Conservation (phyloP, 176 grass and related monocot genomes). For the Cenchrus americanus region DNA sequence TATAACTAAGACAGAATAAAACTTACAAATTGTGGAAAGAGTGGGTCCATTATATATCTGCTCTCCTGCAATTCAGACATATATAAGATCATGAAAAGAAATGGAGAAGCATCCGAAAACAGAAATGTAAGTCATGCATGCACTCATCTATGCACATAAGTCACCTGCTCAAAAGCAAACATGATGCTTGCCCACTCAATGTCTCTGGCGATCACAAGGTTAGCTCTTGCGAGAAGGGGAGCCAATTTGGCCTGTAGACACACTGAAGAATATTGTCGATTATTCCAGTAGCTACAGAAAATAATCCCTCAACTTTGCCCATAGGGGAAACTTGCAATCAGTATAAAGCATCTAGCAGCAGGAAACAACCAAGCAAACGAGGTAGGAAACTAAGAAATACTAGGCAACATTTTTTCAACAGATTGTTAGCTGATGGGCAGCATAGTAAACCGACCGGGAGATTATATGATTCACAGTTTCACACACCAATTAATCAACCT, state of each 20-base stretch:
- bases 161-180: constrained; percentile 96
- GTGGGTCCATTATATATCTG: constrained; percentile 89
- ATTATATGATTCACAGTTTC: not conserved
- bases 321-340: not conserved
- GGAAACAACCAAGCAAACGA: not conserved
- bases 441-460: not conserved
- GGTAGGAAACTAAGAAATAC: not conserved
- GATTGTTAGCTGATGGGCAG: not conserved
- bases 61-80: constrained; percentile 72
- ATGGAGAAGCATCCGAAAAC: constrained; percentile 16
- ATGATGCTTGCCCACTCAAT: constrained; percentile 94
- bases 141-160: constrained; percentile 29
- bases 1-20: not conserved
- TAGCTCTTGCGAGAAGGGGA: constrained; percentile 72
- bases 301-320: not conserved
- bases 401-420: not conserved
- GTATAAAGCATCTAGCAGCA: constrained; percentile 6
- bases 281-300: constrained; percentile 16
- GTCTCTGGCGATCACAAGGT: constrained; percentile 88
- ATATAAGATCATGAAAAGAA: constrained; percentile 23
- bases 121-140: not conserved
- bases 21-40: constrained; percentile 72
- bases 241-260: constrained; percentile 62
- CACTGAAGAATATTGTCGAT: not conserved
- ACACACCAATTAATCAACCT: not conserved